Percentiles rank a stretch among this genome's conserved stretches.
Evolutionary conservation across 306 rosid species (phyloP).

Genomic region (Hippophae gyantsensis): DNA sequence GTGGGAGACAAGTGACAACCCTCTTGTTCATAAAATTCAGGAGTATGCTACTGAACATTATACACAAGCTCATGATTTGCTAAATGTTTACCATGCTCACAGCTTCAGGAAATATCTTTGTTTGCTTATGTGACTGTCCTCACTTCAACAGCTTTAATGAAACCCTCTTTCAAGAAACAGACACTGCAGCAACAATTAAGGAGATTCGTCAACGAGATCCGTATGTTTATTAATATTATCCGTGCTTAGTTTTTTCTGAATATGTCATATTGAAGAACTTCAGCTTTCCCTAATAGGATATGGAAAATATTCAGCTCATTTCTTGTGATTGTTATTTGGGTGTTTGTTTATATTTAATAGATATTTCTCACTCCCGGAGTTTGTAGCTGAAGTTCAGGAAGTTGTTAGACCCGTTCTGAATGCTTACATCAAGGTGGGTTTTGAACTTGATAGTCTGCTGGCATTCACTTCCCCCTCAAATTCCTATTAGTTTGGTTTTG

Average conservation of each 20-base stretch:
- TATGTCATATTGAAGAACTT: conserved; percentile 13
- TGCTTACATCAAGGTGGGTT: conserved; percentile 69
- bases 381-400: conserved; percentile 76
- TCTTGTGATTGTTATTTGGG: not conserved
- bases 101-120: conserved; percentile 3
- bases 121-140: conserved; percentile 13
- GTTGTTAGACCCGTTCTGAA: conserved; percentile 78
- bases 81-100: not conserved
- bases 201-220: conserved; percentile 85
- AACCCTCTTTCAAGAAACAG: conserved; percentile 76
- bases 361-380: conserved; percentile 71
- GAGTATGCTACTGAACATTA: conserved; percentile 39
- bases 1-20: conserved; percentile 70
- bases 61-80: conserved; percentile 4
- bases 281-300: not conserved
- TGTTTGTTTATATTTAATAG: conserved; percentile 30
- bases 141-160: conserved; percentile 66
- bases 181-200: conserved; percentile 74
- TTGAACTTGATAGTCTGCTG: conserved; percentile 12
- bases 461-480: conserved; percentile 4
- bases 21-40: conserved; percentile 74
- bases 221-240: conserved; percentile 32
- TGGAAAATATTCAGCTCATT: not conserved
- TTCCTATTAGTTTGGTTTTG: not conserved
- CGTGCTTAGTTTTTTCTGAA: conserved; percentile 11